Evolutionary conservation across 2,329 filamentous ascomycete genomes (phyloP).

Genomic region (Diaporthe australafricana): DNA sequence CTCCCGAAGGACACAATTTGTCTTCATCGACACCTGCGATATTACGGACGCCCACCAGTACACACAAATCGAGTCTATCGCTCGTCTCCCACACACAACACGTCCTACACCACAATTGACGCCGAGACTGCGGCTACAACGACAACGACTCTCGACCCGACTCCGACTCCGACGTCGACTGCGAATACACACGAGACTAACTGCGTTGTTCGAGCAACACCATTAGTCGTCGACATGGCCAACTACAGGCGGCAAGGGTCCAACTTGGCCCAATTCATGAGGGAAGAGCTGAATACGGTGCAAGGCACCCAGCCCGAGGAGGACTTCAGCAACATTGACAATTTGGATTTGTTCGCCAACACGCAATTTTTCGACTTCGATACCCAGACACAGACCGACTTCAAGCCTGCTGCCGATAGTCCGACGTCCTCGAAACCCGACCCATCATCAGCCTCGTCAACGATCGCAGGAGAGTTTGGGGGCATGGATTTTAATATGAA

Average conservation of each 20-base stretch:
- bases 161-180: neutral
- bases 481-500: constrained; percentile 57
- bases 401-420: constrained; percentile 55
- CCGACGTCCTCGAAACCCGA: constrained; percentile 49
- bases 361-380: constrained; percentile 86
- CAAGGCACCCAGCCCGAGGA: constrained; percentile 71
- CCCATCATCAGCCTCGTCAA: constrained; percentile 52
- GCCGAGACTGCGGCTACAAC: neutral
- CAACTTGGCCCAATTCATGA: constrained; percentile 91
- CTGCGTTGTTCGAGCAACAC: constrained; percentile 30
- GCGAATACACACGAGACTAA: neutral
- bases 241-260: constrained; percentile 81
- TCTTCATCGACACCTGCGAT: neutral
- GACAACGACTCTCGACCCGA: neutral
- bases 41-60: neutral
- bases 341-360: constrained; percentile 84
- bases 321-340: constrained; percentile 70
- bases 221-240: constrained; percentile 65
- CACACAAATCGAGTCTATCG: neutral
- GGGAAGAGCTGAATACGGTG: constrained; percentile 80
- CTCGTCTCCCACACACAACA: neutral
- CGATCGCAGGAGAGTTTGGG: constrained; percentile 57
- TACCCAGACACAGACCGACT: constrained; percentile 69
- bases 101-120: neutral
- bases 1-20: neutral